These are phyloP conservation scores for Xylariaceae sp. DNA, from an alignment of 2,329 filamentous ascomycete genomes.

Conservation along the genomic window DNA sequence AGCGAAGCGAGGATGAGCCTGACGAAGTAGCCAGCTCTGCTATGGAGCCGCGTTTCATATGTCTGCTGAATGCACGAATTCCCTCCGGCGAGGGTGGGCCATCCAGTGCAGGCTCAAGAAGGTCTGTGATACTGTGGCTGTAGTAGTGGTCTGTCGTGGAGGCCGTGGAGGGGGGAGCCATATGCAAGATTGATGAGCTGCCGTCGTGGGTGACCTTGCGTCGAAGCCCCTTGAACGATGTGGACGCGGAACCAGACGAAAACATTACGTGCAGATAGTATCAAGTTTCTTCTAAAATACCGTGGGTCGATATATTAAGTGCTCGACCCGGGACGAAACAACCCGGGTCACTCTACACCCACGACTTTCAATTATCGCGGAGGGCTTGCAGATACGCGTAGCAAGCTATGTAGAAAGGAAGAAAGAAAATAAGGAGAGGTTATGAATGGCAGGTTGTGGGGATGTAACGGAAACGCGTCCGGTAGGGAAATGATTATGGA, in stretches of 20 bases:
- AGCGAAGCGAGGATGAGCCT: conserved; percentile 60
- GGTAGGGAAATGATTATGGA: conserved; percentile 37
- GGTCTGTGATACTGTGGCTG: conserved; percentile 44
- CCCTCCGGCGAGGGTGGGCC: conserved; percentile 66
- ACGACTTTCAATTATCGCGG: conserved; percentile 28
- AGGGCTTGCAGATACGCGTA: conserved; percentile 31
- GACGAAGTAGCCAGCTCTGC: conserved; percentile 58
- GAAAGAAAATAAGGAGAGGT: conserved; percentile 23
- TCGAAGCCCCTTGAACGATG: conserved; percentile 34
- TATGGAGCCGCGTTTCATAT: conserved; percentile 61
- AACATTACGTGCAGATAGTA: conserved; percentile 34
- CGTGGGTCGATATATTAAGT: conserved; percentile 26
- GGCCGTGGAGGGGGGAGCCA: conserved; percentile 27
- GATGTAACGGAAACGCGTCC: conserved; percentile 33
- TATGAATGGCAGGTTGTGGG: conserved; percentile 31
- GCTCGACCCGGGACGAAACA: conserved; percentile 29
- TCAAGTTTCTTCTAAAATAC: conserved; percentile 25
- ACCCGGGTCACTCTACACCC: conserved; percentile 28
- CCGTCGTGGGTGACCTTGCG: conserved; percentile 30
- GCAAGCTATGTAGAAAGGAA: conserved; percentile 28
- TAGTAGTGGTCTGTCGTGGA: conserved; percentile 25
- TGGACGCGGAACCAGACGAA: conserved; percentile 33
- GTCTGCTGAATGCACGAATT: conserved; percentile 59
- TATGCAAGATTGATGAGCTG: conserved; percentile 28
- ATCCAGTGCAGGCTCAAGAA: conserved; percentile 64